Evolutionary conservation across 352 stramenopile species (phyloP).

Genomic region (Chrysophaeum taylorii): DNA sequence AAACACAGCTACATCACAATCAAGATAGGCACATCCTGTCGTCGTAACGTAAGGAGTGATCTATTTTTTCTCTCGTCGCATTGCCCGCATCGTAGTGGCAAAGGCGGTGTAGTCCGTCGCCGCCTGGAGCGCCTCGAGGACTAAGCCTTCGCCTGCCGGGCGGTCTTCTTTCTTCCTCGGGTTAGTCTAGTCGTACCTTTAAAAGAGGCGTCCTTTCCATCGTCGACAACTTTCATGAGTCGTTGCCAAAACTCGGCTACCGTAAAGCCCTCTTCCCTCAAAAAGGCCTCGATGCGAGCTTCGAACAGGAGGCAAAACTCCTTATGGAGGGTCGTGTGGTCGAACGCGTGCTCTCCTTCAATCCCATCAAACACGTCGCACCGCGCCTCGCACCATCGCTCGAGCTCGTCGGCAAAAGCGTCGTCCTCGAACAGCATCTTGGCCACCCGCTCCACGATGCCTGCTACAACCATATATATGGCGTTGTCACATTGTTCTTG

Average conservation of each 20-base stretch:
- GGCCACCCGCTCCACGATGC: not conserved
- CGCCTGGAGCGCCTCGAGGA: not conserved
- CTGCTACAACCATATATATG: no score
- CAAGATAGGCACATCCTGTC: no score
- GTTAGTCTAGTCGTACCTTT: not conserved
- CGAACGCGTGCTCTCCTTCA: not conserved
- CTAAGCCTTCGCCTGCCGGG: not conserved
- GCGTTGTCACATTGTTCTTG: no score
- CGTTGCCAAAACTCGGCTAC: not conserved
- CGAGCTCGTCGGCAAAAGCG: not conserved
- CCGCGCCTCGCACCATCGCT: not conserved
- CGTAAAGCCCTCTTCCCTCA: not conserved
- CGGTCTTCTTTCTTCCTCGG: not conserved
- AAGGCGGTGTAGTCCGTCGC: not conserved
- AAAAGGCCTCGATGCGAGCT: not conserved
- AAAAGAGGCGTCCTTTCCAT: not conserved
- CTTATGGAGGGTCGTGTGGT: not conserved
- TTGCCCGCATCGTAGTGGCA: not conserved
- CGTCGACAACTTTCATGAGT: not conserved
- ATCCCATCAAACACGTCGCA: not conserved
- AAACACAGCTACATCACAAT: not conserved
- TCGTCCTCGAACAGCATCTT: not conserved
- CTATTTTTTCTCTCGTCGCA: not conserved
- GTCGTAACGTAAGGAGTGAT: no score
- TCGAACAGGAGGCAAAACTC: not conserved